A percentile compares a stretch with the other conserved stretches of the same genome.
Evolutionary conservation across 2,329 filamentous ascomycete species (phyloP).

Genomic region (Cephalotrichum gorgonifer): DNA sequence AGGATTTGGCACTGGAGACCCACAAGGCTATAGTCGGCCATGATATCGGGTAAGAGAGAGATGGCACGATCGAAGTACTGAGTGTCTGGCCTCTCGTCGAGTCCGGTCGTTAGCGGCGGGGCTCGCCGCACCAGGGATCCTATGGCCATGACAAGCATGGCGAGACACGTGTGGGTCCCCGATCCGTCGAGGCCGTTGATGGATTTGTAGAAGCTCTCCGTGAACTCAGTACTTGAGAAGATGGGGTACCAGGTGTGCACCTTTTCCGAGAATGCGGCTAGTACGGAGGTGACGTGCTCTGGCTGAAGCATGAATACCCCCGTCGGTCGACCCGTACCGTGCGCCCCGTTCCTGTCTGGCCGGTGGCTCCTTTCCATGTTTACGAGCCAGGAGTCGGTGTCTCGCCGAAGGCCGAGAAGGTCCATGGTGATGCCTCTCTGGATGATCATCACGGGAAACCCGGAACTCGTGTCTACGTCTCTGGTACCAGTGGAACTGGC

Average conservation of each 20-base stretch:
- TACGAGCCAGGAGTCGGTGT: background rate
- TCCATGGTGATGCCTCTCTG: background rate
- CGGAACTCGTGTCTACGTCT: background rate
- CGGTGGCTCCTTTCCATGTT: background rate
- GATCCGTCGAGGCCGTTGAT: conserved; percentile 12
- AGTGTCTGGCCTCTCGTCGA: conserved; percentile 8
- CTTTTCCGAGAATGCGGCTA: conserved; percentile 14
- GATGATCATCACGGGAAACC: background rate
- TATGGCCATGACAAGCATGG: conserved; percentile 16
- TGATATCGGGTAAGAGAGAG: conserved; percentile 11
- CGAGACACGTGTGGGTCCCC: conserved; percentile 13
- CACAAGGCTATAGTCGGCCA: conserved; percentile 13
- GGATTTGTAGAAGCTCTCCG: conserved; percentile 11
- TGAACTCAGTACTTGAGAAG: conserved; percentile 11
- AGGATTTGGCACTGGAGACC: conserved; percentile 16
- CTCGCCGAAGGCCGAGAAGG: background rate
- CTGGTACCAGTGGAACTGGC: background rate
- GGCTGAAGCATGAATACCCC: conserved; percentile 11
- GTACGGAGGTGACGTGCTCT: conserved; percentile 10
- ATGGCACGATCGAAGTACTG: conserved; percentile 13
- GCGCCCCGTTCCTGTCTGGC: background rate
- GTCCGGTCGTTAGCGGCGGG: conserved; percentile 5
- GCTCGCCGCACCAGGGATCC: conserved; percentile 12
- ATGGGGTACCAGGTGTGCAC: conserved; percentile 18
- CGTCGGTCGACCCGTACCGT: background rate